phyloP scores from a whole-genome alignment of 352 stramenopile genomes.

The Globisporangium middletonii region DNA sequence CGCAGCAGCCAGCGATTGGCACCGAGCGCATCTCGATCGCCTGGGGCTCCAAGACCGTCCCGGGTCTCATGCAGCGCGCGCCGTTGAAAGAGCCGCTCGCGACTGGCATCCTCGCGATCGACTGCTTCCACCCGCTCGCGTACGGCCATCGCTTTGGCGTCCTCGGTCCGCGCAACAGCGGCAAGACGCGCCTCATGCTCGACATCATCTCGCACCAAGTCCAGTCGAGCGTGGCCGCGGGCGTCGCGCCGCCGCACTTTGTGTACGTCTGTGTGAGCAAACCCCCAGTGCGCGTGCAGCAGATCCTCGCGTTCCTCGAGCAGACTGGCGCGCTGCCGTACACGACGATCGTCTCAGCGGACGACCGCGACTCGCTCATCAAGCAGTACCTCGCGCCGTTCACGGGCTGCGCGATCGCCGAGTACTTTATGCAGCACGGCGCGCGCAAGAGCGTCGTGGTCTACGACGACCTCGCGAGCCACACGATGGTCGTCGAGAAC shows the following conservation, averaged over 20 bases:
- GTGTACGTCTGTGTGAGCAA: conserved; percentile 78
- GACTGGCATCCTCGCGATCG: conserved; percentile 62
- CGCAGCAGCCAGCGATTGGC: neutral
- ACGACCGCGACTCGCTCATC: conserved; percentile 61
- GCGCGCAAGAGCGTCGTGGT: conserved; percentile 58
- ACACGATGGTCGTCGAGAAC: conserved; percentile 66
- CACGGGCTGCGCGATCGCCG: conserved; percentile 60
- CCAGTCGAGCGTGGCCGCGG: conserved; percentile 15
- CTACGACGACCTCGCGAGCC: conserved; percentile 74
- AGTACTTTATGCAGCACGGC: conserved; percentile 56
- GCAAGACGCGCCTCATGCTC: conserved; percentile 65
- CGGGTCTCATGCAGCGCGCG: conserved; percentile 49
- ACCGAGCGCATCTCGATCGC: conserved; percentile 30
- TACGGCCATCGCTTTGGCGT: conserved; percentile 64
- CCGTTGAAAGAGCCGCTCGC: conserved; percentile 46
- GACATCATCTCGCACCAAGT: conserved; percentile 67
- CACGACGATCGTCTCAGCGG: conserved; percentile 64
- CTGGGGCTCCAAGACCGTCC: conserved; percentile 58
- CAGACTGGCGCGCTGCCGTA: conserved; percentile 34
- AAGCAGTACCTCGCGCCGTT: conserved; percentile 82
- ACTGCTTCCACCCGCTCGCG: conserved; percentile 74
- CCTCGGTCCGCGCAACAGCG: conserved; percentile 56
- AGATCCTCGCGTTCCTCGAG: conserved; percentile 54
- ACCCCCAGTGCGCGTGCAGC: conserved; percentile 41
- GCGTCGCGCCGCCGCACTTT: conserved; percentile 49